Evolutionary conservation across 1,139 yeast genomes (phyloP).

Genomic region (Hyphopichia fennica): DNA sequence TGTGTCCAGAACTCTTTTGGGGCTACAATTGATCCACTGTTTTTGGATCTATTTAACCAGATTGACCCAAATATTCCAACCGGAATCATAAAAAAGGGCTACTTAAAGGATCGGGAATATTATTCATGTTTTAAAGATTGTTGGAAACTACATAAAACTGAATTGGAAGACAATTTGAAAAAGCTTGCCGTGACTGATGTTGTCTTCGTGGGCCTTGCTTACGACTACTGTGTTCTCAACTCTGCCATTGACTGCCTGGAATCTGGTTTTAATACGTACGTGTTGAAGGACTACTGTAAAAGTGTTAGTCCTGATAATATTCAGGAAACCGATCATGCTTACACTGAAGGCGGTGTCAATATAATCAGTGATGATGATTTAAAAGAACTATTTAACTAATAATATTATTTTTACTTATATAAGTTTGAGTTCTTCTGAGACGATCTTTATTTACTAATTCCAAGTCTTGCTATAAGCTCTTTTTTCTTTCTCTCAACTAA

Average conservation of each 20-base stretch:
- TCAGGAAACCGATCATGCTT: constrained; percentile 27
- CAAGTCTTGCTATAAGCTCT: constrained; percentile 39
- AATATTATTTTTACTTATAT: not conserved
- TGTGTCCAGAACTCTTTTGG: constrained; percentile 76
- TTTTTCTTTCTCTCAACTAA: constrained; percentile 47
- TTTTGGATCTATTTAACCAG: constrained; percentile 23
- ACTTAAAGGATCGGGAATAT: constrained; percentile 69
- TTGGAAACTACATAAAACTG: constrained; percentile 75
- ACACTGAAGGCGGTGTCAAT: constrained; percentile 27
- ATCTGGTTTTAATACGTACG: constrained; percentile 62
- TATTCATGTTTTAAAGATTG: constrained; percentile 87
- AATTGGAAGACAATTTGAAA: constrained; percentile 49
- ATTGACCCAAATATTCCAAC: constrained; percentile 25
- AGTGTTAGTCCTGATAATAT: constrained; percentile 35
- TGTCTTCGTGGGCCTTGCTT: constrained; percentile 78
- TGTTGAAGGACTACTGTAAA: constrained; percentile 51
- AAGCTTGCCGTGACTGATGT: constrained; percentile 55
- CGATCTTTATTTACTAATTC: constrained; percentile 3
- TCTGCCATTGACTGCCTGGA: constrained; percentile 69
- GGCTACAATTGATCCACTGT: constrained; percentile 56
- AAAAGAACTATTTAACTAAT: not conserved
- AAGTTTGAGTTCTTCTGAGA: not conserved
- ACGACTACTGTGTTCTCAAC: constrained; percentile 78
- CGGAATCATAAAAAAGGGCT: constrained; percentile 66
- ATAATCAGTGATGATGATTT: constrained; percentile 13